Evolutionary conservation across 805 yeast genomes (phyloP).

Genomic region (Metschnikowia similis): DNA sequence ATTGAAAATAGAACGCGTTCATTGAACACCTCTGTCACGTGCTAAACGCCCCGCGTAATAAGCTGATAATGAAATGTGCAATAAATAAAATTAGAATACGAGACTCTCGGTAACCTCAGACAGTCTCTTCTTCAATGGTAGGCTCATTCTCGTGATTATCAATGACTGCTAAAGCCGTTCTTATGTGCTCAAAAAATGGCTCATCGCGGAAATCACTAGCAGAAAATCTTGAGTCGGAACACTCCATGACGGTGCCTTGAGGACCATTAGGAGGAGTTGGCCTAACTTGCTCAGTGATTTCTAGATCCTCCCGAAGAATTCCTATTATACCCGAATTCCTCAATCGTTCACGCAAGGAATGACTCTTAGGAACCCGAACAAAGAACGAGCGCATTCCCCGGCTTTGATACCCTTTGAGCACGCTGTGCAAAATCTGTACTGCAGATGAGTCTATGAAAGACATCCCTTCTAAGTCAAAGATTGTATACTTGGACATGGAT

Average conservation of each 20-base stretch:
- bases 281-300: slow-evolving; percentile 6
- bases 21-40: neutral
- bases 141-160: neutral
- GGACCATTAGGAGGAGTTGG: slow-evolving; percentile 8
- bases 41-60: neutral
- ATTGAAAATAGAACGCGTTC: neutral
- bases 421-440: slow-evolving; percentile 30
- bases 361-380: slow-evolving; percentile 29
- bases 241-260: neutral
- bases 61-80: too few species aligned
- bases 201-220: neutral
- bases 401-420: slow-evolving; percentile 25
- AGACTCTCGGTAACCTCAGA: neutral
- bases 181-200: slow-evolving; percentile 3
- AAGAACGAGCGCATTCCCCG: slow-evolving; percentile 33
- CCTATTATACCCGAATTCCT: slow-evolving; percentile 26
- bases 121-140: slow-evolving; percentile 12
- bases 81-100: neutral
- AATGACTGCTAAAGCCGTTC: slow-evolving; percentile 1
- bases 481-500: slow-evolving; percentile 37
- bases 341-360: slow-evolving; percentile 26
- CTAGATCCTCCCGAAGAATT: slow-evolving; percentile 24
- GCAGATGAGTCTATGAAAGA: slow-evolving; percentile 41
- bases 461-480: slow-evolving; percentile 43
- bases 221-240: neutral